A percentile compares a stretch with the other conserved stretches of the same genome.
Evolutionary conservation across 2,329 filamentous ascomycete genomes (phyloP).

Genomic region (Pochonia chlamydosporia): DNA sequence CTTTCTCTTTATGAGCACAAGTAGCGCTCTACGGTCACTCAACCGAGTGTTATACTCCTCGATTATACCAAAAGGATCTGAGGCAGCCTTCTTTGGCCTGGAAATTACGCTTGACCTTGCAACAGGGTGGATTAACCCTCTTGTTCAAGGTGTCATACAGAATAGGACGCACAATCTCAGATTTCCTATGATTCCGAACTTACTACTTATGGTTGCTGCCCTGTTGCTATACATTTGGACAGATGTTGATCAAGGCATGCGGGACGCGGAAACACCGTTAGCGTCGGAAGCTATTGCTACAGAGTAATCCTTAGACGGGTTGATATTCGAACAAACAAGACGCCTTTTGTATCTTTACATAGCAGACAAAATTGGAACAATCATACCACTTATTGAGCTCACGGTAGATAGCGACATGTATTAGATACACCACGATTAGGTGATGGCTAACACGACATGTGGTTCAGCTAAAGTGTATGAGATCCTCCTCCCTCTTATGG

Average conservation of each 20-base stretch:
- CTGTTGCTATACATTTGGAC: conserved; percentile 12
- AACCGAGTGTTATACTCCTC: conserved; percentile 14
- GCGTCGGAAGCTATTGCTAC: no score
- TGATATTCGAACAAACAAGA: no score
- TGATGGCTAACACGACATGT: no score
- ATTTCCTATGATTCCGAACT: conserved; percentile 15
- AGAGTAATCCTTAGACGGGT: no score
- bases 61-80: conserved; percentile 14
- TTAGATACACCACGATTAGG: no score
- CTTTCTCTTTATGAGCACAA: conserved; percentile 14
- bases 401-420: no score
- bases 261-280: conserved; percentile 12
- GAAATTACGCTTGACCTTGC: conserved; percentile 15
- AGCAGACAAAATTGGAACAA: no score
- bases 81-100: conserved; percentile 13
- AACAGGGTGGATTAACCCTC: conserved; percentile 15
- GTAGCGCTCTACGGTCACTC: conserved; percentile 14
- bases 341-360: no score
- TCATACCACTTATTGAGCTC: no score
- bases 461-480: no score
- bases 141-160: conserved; percentile 14
- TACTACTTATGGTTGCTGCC: conserved; percentile 12
- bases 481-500: no score
- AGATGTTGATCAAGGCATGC: conserved; percentile 12
- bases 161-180: conserved; percentile 14